Conservation (phyloP, 2,329 filamentous ascomycete species). For the Trichocomaceae sp. region DNA sequence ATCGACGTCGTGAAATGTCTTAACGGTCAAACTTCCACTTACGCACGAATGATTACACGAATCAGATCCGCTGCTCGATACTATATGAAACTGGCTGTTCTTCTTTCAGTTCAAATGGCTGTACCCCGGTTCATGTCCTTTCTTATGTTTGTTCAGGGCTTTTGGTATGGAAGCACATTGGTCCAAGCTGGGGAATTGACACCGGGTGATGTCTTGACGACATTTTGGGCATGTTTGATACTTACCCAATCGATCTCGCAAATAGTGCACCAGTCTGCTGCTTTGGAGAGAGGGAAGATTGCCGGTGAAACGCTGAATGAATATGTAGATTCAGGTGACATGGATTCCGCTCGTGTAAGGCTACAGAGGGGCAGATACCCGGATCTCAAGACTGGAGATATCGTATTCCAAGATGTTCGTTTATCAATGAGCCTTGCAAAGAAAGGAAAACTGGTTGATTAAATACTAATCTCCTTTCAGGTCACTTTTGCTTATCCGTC, state of each 20-base stretch:
- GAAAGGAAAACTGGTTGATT: neutral
- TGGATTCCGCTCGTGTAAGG: slow-evolving; percentile 11
- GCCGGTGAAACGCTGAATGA: slow-evolving; percentile 59
- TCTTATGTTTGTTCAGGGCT: slow-evolving; percentile 76
- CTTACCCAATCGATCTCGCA: slow-evolving; percentile 69
- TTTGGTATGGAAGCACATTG: slow-evolving; percentile 76
- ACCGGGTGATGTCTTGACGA: slow-evolving; percentile 66
- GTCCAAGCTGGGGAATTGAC: slow-evolving; percentile 53
- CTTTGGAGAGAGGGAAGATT: slow-evolving; percentile 70
- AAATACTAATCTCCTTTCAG: slow-evolving; percentile 38
- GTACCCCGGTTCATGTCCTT: slow-evolving; percentile 68
- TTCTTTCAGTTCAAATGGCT: slow-evolving; percentile 65
- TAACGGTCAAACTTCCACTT: slow-evolving; percentile 66
- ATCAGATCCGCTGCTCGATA: slow-evolving; percentile 54
- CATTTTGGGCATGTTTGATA: slow-evolving; percentile 75
- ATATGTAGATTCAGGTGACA: slow-evolving; percentile 32
- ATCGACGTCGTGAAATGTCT: slow-evolving; percentile 85
- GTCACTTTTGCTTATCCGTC: slow-evolving; percentile 78
- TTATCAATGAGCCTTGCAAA: neutral
- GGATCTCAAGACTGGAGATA: slow-evolving; percentile 54
- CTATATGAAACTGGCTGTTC: slow-evolving; percentile 62
- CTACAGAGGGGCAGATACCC: slow-evolving; percentile 25
- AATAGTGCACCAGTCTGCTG: slow-evolving; percentile 68
- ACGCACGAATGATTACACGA: slow-evolving; percentile 55
- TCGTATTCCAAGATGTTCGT: slow-evolving; percentile 61